Percentiles rank a stretch among this genome's conserved stretches.
These are phyloP conservation scores for Cryptococcus sp. DNA, from an alignment of 1,284 basidiomycete species.

Conservation along the genomic window DNA sequence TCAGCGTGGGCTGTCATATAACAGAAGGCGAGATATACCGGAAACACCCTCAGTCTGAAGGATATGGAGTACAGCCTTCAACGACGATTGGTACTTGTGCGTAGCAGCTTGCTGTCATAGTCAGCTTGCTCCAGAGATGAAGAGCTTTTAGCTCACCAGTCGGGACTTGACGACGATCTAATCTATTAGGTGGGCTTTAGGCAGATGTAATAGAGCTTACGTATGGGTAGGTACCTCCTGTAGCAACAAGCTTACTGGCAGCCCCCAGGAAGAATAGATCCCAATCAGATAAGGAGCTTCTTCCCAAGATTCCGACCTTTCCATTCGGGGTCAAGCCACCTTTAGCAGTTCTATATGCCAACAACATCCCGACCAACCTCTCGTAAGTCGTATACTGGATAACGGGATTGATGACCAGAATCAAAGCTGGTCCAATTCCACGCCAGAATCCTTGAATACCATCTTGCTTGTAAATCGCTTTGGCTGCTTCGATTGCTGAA, in stretches of 20 bases:
- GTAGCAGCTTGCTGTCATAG: conserved; percentile 44
- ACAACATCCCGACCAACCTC: conserved; percentile 55
- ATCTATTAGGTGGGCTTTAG: not conserved
- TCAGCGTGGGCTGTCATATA: not conserved
- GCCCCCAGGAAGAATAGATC: conserved; percentile 91
- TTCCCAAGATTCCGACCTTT: conserved; percentile 50
- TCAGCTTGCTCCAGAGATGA: not conserved
- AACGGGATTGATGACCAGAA: conserved; percentile 93
- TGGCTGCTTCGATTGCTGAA: conserved; percentile 64
- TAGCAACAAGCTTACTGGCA: conserved; percentile 66
- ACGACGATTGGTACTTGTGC: conserved; percentile 48
- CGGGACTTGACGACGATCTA: conserved; percentile 50
- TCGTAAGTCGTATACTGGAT: conserved; percentile 80
- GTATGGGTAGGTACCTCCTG: conserved; percentile 47
- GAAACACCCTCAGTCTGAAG: conserved; percentile 68
- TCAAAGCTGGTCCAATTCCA: conserved; percentile 90
- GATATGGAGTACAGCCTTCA: conserved; percentile 52
- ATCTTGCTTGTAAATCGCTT: conserved; percentile 69
- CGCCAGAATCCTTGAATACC: conserved; percentile 83
- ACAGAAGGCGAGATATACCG: conserved; percentile 15
- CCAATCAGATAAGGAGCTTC: conserved; percentile 62
- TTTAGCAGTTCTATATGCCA: conserved; percentile 24
- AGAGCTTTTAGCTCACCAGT: conserved; percentile 26
- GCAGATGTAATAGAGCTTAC: conserved; percentile 27
- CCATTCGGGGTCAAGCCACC: conserved; percentile 15